phyloP scores from a whole-genome alignment of 331 rosid species.

The Stylosanthes scabra region DNA sequence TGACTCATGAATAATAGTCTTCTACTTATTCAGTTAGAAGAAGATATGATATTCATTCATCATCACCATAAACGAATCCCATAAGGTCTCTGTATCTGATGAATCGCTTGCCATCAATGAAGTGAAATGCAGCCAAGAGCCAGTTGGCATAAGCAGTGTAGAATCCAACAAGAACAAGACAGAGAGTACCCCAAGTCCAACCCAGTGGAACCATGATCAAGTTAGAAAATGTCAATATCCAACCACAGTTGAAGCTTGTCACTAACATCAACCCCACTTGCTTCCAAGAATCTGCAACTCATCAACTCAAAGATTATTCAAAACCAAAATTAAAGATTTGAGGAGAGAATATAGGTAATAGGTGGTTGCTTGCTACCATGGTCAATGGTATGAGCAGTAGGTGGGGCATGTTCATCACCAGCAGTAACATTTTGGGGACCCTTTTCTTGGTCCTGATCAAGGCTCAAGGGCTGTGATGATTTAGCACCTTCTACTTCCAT shows the following conservation, averaged over 20 bases:
- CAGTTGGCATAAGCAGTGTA: constrained; percentile 71
- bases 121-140: constrained; percentile 68
- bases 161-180: constrained; percentile 56
- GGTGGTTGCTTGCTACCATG: constrained; percentile 47
- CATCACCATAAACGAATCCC: constrained; percentile 57
- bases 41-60: no score
- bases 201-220: constrained; percentile 62
- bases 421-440: constrained; percentile 14
- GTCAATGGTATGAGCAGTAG: constrained; percentile 61
- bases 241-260: constrained; percentile 61
- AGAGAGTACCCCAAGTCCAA: constrained; percentile 66
- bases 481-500: constrained; percentile 46
- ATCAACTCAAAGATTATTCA: no score
- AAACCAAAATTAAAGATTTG: background rate
- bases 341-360: background rate
- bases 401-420: constrained; percentile 34
- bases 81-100: constrained; percentile 75
- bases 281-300: constrained; percentile 71
- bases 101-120: constrained; percentile 61
- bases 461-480: constrained; percentile 32
- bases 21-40: no score
- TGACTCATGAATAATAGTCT: no score
- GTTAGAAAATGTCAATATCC: constrained; percentile 60
- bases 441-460: constrained; percentile 42
- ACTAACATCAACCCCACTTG: constrained; percentile 69